These are phyloP conservation scores for Gossypium davidsonii DNA, from an alignment of 441 rosid species.

Conservation along the genomic window DNA sequence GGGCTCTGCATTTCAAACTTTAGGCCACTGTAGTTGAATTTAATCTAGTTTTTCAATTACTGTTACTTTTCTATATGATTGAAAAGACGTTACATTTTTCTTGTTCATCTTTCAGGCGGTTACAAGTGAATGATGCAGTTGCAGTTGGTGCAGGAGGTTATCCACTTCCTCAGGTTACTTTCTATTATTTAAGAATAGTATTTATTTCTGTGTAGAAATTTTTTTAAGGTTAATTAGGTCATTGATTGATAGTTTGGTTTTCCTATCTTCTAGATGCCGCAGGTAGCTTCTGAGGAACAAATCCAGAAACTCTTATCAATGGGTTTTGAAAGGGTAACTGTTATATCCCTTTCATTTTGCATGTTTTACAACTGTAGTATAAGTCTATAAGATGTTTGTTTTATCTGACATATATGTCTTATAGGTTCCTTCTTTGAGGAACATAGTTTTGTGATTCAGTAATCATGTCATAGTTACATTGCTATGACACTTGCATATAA, in stretches of 20 bases:
- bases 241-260: slow-evolving; percentile 7
- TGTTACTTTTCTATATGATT: not conserved
- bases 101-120: slow-evolving; percentile 27
- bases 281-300: slow-evolving; percentile 61
- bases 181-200: not conserved
- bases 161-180: slow-evolving; percentile 43
- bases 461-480: not conserved
- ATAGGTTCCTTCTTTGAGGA: not conserved
- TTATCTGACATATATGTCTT: not conserved
- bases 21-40: slow-evolving; percentile 3
- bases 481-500: not conserved
- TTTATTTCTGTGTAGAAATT: not conserved
- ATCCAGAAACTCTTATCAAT: slow-evolving; percentile 75
- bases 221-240: slow-evolving; percentile 1
- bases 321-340: slow-evolving; percentile 85
- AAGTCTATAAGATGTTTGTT: not conserved
- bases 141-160: slow-evolving; percentile 29
- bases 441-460: not conserved
- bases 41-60: not conserved
- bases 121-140: slow-evolving; percentile 24
- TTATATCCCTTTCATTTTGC: not conserved
- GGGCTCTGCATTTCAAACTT: not conserved
- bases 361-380: not conserved
- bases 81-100: slow-evolving; percentile 1
- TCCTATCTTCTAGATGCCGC: slow-evolving; percentile 15